These are phyloP conservation scores for Tolypocladium pustulatum DNA, from an alignment of 2,329 filamentous ascomycete genomes.

Conservation along the genomic window DNA sequence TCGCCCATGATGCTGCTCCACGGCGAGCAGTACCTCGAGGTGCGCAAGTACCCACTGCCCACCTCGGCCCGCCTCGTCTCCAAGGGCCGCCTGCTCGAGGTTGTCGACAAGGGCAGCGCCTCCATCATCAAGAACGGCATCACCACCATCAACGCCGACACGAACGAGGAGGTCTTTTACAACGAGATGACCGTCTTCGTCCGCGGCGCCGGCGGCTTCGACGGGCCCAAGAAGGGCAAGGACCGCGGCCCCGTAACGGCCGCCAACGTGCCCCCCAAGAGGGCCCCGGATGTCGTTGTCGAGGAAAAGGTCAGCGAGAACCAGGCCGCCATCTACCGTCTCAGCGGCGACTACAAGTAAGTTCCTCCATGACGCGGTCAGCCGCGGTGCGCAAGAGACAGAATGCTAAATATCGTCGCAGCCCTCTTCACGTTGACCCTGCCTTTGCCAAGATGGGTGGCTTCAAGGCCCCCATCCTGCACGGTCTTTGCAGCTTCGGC, in stretches of 20 bases:
- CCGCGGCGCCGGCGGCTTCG: slow-evolving; percentile 82
- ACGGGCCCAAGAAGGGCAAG: slow-evolving; percentile 63
- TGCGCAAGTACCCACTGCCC: slow-evolving; percentile 84
- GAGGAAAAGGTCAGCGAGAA: slow-evolving; percentile 82
- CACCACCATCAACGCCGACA: slow-evolving; percentile 75
- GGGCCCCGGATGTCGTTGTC: slow-evolving; percentile 68
- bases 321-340: slow-evolving; percentile 85
- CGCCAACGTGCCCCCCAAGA: slow-evolving; percentile 65
- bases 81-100: slow-evolving; percentile 75
- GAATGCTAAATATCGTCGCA: slow-evolving; percentile 9
- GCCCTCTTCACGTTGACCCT: slow-evolving; percentile 89
- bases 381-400: not conserved
- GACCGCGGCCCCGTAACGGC: slow-evolving; percentile 75
- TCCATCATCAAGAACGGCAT: slow-evolving; percentile 72
- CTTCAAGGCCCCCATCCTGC: slow-evolving; percentile 88
- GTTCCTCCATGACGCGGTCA: slow-evolving; percentile 8
- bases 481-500: slow-evolving; percentile 94
- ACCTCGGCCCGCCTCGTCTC: slow-evolving; percentile 69
- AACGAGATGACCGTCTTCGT: slow-evolving; percentile 94
- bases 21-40: slow-evolving; percentile 95
- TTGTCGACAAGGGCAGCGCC: slow-evolving; percentile 89
- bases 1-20: slow-evolving; percentile 97
- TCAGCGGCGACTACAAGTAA: slow-evolving; percentile 85
- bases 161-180: slow-evolving; percentile 88
- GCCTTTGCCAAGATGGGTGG: slow-evolving; percentile 89